Base-by-base conservation (phyloP, 2,329 filamentous ascomycete species). In the Colletotrichum phormii region DNA sequence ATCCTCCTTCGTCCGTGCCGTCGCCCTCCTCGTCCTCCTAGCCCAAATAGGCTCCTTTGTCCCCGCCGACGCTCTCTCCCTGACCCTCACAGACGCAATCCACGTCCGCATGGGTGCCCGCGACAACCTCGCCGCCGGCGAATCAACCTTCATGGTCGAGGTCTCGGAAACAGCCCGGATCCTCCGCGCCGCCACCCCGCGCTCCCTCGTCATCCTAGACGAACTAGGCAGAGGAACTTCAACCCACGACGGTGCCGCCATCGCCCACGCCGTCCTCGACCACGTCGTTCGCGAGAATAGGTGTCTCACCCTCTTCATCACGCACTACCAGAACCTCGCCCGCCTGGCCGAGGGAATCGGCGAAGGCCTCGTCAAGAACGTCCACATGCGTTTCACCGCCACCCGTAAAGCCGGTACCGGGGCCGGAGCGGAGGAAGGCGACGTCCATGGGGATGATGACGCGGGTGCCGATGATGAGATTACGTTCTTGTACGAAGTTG, bases 81-180 rank as follows among this genome's bases (percentile, higher is more conserved):
- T 98, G 0, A 96, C 95, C 11, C 91, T 98, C 74, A 88, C 96
- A 46, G 97, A 99, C 81, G 95, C 95, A 7, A 94, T 99, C 59
- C 94, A 96, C 85, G 98, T 97, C 0, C 94, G 97, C 76, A 98
- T 98, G 91, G 97, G 97, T 65, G 97, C 97, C 3, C 94, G 94
- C 77, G 97, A 99, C 83, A 98, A 98, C 80, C 94, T 99, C 85
- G 93, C 98, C 81, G 93, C 94, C 5, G 95, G 95, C 77, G 97
- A 99, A 83, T 94, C 91, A 29, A 99, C 97, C 13, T 99, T 99
- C 84, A 98, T 98, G 95, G 95, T 99, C 67, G 97, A 99, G 81
- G 90, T 99, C 2, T 95, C 92, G 46, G 97, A 99, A 82, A 98
- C 97, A 1, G 92, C 93, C 1, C 92, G 95, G 73, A 98, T 99